These are phyloP conservation scores for Fusarium bulbicola DNA, from an alignment of 2,329 filamentous ascomycete species.

Conservation along the genomic window DNA sequence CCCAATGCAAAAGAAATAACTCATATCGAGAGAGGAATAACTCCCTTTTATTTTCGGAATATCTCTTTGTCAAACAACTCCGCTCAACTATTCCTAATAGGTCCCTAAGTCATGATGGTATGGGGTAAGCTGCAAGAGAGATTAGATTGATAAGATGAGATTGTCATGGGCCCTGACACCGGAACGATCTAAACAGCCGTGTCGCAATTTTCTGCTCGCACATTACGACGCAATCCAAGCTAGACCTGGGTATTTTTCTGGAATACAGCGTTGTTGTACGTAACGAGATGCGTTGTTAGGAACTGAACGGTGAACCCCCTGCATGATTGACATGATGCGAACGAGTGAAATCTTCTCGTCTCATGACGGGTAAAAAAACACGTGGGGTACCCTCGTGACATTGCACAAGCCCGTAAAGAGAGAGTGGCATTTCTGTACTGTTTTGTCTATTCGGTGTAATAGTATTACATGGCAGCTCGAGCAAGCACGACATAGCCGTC, in stretches of 20 bases:
- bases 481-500: slow-evolving; percentile 9
- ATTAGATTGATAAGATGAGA: slow-evolving; percentile 40
- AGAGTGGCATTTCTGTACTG: not conserved
- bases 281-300: slow-evolving; percentile 9
- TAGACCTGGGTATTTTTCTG: not conserved
- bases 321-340: not conserved
- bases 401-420: not conserved
- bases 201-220: slow-evolving; percentile 26
- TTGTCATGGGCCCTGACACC: slow-evolving; percentile 29
- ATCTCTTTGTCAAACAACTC: slow-evolving; percentile 1
- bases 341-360: slow-evolving; percentile 26
- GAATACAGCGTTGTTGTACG: slow-evolving; percentile 13
- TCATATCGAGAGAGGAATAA: not conserved
- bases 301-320: not conserved
- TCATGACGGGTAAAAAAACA: slow-evolving; percentile 30
- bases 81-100: not conserved
- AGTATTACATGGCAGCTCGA: not conserved
- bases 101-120: slow-evolving; percentile 21
- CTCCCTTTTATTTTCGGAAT: not conserved
- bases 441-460: not conserved
- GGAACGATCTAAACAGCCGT: slow-evolving; percentile 23
- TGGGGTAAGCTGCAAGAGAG: slow-evolving; percentile 20
- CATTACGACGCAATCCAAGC: slow-evolving; percentile 1
- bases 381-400: slow-evolving; percentile 22
- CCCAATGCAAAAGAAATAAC: not conserved